Conservation (phyloP, 371 early-diverging fungal species). For the Mortierella sp. region DNA sequence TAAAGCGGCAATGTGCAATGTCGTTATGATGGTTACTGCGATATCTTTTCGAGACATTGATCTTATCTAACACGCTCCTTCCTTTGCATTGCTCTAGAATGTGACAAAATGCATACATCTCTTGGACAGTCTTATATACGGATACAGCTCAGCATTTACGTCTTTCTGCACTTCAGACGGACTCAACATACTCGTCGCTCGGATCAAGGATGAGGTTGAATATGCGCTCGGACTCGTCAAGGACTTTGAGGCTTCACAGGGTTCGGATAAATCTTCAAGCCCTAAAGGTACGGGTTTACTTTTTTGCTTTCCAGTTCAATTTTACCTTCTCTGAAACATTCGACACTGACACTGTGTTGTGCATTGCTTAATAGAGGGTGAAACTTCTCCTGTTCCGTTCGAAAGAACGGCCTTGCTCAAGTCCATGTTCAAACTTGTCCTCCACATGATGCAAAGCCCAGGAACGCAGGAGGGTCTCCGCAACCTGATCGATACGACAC, state of each 20-base stretch:
- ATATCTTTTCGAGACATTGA: not conserved
- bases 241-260: conserved; percentile 34
- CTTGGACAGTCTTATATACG: conserved; percentile 87
- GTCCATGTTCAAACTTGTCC: conserved; percentile 89
- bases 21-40: too few species aligned
- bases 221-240: conserved; percentile 58
- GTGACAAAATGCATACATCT: conserved; percentile 81
- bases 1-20: conserved; percentile 12
- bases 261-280: conserved; percentile 53
- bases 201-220: conserved; percentile 82
- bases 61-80: not conserved
- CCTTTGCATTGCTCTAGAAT: conserved; percentile 50
- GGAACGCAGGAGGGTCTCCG: conserved; percentile 92
- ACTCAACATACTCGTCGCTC: conserved; percentile 76
- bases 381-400: conserved; percentile 59
- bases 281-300: not conserved
- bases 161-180: conserved; percentile 90
- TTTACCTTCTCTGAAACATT: not conserved
- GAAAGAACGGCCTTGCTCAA: conserved; percentile 80
- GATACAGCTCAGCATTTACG: conserved; percentile 80
- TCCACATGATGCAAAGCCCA: conserved; percentile 94
- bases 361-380: conserved; percentile 12
- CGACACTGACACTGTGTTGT: not conserved
- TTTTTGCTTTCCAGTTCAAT: not conserved
- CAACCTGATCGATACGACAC: conserved; percentile 91